Conservation (phyloP, 306 rosid genomes). For the Trifolium pratense region DNA sequence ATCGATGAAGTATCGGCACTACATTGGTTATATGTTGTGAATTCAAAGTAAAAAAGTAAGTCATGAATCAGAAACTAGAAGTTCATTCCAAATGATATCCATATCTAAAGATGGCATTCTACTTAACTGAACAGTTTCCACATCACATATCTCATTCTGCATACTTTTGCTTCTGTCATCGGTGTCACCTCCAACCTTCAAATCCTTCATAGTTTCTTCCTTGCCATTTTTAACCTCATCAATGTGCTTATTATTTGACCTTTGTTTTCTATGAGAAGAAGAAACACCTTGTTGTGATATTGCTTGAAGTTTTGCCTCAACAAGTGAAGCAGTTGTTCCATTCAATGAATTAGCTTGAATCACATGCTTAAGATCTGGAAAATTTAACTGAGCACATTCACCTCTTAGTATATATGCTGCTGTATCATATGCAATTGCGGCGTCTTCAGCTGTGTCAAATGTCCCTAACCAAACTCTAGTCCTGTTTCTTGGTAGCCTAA, state of each 20-base stretch:
- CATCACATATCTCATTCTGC: slow-evolving; percentile 51
- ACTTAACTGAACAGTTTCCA: slow-evolving; percentile 81
- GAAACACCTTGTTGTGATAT: slow-evolving; percentile 50
- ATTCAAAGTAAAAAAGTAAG: slow-evolving; percentile 20
- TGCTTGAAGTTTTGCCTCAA: slow-evolving; percentile 79
- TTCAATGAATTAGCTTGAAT: slow-evolving; percentile 66
- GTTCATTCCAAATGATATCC: slow-evolving; percentile 94
- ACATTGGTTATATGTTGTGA: not conserved
- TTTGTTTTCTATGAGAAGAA: slow-evolving; percentile 25
- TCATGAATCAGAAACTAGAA: slow-evolving; percentile 71
- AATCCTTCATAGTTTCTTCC: slow-evolving; percentile 47
- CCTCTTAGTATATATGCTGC: slow-evolving; percentile 91
- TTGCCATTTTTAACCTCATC: slow-evolving; percentile 42
- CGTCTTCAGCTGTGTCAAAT: slow-evolving; percentile 86
- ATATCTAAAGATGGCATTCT: slow-evolving; percentile 96
- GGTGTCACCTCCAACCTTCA: slow-evolving; percentile 45
- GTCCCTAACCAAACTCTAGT: slow-evolving; percentile 95
- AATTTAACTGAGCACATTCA: slow-evolving; percentile 80
- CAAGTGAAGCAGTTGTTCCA: slow-evolving; percentile 77
- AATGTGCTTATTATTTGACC: slow-evolving; percentile 32
- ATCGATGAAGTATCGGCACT: not conserved
- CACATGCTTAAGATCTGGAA: slow-evolving; percentile 75
- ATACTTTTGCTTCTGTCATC: slow-evolving; percentile 56
- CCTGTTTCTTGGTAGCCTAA: slow-evolving; percentile 84
- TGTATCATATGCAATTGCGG: slow-evolving; percentile 92